These are phyloP conservation scores for Vitis hybrid DNA, from an alignment of 177 flowering plant species.

Conservation along the genomic window DNA sequence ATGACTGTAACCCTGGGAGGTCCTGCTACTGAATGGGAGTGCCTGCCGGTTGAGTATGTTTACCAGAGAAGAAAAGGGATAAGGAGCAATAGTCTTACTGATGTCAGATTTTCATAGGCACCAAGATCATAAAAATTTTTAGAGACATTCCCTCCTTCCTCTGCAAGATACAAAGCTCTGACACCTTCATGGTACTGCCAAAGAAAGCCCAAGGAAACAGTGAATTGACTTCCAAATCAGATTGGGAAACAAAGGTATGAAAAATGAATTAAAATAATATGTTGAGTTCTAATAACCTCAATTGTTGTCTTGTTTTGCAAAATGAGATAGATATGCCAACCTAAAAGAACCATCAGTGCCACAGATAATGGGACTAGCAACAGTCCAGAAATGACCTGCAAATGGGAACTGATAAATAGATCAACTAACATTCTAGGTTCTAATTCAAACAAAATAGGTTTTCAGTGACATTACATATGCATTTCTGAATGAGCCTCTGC, in stretches of 20 bases:
- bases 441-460: conserved; percentile 8
- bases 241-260: neutral
- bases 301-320: conserved; percentile 71
- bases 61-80: neutral
- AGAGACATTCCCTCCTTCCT: conserved; percentile 78
- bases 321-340: conserved; percentile 70
- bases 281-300: conserved; percentile 42
- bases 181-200: conserved; percentile 94
- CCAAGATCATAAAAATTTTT: conserved; percentile 90
- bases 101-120: conserved; percentile 69
- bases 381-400: conserved; percentile 57
- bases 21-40: too few species aligned
- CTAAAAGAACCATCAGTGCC: conserved; percentile 53
- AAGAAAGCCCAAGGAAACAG: conserved; percentile 7
- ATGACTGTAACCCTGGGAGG: too few species aligned
- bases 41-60: too few species aligned
- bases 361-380: conserved; percentile 50
- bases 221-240: neutral
- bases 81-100: conserved; percentile 38
- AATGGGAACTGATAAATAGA: neutral
- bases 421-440: neutral
- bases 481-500: conserved; percentile 52
- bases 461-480: conserved; percentile 49
- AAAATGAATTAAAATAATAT: neutral
- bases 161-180: conserved; percentile 95